These are phyloP conservation scores for Candida jianshihensis DNA, from an alignment of 805 yeast species.

Conservation along the genomic window DNA sequence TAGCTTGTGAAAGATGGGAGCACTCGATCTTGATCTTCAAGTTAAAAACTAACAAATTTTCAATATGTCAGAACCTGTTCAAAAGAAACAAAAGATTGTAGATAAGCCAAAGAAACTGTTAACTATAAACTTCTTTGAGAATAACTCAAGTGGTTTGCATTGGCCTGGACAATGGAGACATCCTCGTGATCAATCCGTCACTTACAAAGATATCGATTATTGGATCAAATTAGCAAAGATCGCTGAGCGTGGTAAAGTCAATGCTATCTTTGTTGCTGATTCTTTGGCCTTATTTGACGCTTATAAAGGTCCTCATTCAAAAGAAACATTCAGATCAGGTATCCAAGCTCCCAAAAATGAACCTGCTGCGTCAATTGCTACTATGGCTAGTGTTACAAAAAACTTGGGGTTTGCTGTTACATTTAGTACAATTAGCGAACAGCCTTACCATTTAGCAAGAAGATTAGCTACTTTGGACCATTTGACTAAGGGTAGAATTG, in stretches of 20 bases:
- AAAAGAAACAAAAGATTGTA: neutral
- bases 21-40: no score
- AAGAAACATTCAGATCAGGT: neutral
- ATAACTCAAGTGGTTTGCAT: constrained; percentile 20
- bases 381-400: neutral
- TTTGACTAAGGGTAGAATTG: neutral
- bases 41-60: no score
- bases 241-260: neutral
- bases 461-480: neutral
- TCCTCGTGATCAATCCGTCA: constrained; percentile 4
- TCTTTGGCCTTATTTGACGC: neutral
- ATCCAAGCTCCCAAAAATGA: neutral
- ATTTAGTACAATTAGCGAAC: neutral
- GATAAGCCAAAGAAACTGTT: neutral
- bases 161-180: constrained; percentile 6
- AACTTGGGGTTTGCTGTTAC: neutral
- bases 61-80: neutral
- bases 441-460: neutral
- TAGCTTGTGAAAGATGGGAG: no score
- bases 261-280: neutral
- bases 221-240: neutral
- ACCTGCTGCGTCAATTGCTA: neutral
- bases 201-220: constrained; percentile 18
- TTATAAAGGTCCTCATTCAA: neutral
- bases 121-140: constrained; percentile 27